Evolutionary conservation across 805 yeast genomes (phyloP), one percentile per base, ranked within the genome.

Genomic region (Cyberlindnera mycetangii): DNA sequence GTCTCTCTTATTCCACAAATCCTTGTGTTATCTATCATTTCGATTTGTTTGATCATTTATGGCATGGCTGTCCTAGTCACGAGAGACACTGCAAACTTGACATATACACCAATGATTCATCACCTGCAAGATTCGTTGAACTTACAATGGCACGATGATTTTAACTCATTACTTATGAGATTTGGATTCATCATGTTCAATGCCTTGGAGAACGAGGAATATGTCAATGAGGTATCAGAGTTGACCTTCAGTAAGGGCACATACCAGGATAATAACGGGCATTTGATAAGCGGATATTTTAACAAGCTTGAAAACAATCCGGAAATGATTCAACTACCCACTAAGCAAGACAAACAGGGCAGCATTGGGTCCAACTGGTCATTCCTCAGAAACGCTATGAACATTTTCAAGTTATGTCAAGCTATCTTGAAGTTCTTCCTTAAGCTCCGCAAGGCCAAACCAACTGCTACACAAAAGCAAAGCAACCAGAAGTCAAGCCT

Each of bases 1-100:
- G 58, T 79, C 47, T 83, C 89, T 2, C 79, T 80, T 50, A 60
- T 78, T 12, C 95, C 95, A 1, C 90, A 86, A 55, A 59, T 85
- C 16, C 60, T 81, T 31, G 76, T 82, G 0, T 50, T 79, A 4
- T 46, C 57, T 5, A 71, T 84, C 15, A 75, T 81, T 6, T 12
- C 65, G 1, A 54, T 82, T 14, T 83, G 93, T 47, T 55, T 72
- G 0, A 37, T 60, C 0, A 76, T 85, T 5, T 84, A 83, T 54
- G 53, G 67, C 0, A 49, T 81, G 35, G 90, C 95, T 0, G 71
- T 79, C 1, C 37, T 82, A 6, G 72, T 79, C n/a, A 79, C 81
- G 66, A 82, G 65, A 20, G 69, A 53, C 48, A 51, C 43, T 38
- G 48, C 53, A 8, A 65, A 55, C 35, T 52, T 65, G 30, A 52